Base-by-base conservation (phyloP, 495 filamentous ascomycete species). In the Trichocladium uniseriatum region DNA sequence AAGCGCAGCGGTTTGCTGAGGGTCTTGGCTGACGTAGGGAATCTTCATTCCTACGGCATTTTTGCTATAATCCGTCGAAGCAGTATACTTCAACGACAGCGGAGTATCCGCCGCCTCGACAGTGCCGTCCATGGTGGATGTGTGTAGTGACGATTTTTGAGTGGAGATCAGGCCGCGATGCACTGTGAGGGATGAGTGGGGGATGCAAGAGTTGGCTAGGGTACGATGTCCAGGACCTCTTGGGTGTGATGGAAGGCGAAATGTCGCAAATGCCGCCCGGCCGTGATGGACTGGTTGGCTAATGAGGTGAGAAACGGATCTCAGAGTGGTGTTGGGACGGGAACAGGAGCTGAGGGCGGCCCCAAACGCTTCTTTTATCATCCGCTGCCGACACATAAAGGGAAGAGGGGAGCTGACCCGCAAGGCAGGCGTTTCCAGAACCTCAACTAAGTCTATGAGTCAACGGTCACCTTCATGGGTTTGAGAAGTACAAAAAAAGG, bases 1-100 rank as follows among this genome's bases (percentile, higher is more conserved):
- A 41, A 95, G 69, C 22, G 73, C 63, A 1, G 74, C 62, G 37
- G 86, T 73, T 52, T 85, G 72, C 34, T 78, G 68, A 10, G 71
- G 65, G 59, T 90, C 77, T 61, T 94, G 89, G 21, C 72, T 64
- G 34, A 63, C 61, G 57, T 79, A 81, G 8, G 84, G 84, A 7
- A 68, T 67, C 28, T 59, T 35, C 29, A 53, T 43, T 5, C 39
- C 50, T 0, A 16, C 58, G 13, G 62, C 60, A 45, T 59, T 47
- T 47, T 62, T 66, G 44, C 46, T 48, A 36, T 56, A 66, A n/a
- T 64, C 61, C 1, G 59, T 62, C 42, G 58, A 62, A 1, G 59
- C 59, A 16, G 49, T 54, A 40, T 64, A 61, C 48, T 43, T 58
- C n/a, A 37, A 35, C 1, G 56, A 39, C 7, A 64, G 45, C 13